Evolutionary conservation across 805 yeast genomes (phyloP).

Genomic region (Schwanniomyces pseudopolymorphus): DNA sequence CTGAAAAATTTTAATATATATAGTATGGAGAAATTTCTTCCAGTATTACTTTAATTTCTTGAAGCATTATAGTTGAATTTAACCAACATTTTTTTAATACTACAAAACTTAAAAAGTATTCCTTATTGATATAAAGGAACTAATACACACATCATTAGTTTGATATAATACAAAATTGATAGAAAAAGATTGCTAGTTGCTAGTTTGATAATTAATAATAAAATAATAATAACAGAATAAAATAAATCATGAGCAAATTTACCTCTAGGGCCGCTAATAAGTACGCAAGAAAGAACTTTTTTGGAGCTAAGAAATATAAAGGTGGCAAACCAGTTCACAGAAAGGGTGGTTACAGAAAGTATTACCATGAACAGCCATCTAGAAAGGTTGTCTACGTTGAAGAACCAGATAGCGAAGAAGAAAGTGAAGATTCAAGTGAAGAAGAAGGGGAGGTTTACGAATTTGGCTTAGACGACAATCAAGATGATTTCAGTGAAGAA

Average conservation of each 20-base stretch:
- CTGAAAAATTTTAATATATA: conserved; percentile 6
- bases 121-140: background rate
- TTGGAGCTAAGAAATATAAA: conserved; percentile 10
- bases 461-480: conserved; percentile 23
- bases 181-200: too few species aligned
- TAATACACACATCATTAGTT: background rate
- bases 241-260: background rate
- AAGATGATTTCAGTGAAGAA: conserved; percentile 10
- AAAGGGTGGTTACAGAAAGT: conserved; percentile 23
- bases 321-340: conserved; percentile 8
- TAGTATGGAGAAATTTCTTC: conserved; percentile 1
- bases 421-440: conserved; percentile 18
- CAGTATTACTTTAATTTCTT: background rate
- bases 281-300: conserved; percentile 21
- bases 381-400: conserved; percentile 38
- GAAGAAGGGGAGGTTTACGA: conserved; percentile 29
- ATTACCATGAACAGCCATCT: conserved; percentile 35
- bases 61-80: background rate
- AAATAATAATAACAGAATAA: background rate
- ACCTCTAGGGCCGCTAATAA: background rate
- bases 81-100: background rate
- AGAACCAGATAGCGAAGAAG: conserved; percentile 42
- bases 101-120: background rate
- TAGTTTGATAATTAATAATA: background rate
- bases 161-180: background rate